Percentiles rank a stretch among this genome's conserved stretches.
Evolutionary conservation across 2,329 filamentous ascomycete genomes (phyloP).

Genomic region (Diaporthe caulivora): DNA sequence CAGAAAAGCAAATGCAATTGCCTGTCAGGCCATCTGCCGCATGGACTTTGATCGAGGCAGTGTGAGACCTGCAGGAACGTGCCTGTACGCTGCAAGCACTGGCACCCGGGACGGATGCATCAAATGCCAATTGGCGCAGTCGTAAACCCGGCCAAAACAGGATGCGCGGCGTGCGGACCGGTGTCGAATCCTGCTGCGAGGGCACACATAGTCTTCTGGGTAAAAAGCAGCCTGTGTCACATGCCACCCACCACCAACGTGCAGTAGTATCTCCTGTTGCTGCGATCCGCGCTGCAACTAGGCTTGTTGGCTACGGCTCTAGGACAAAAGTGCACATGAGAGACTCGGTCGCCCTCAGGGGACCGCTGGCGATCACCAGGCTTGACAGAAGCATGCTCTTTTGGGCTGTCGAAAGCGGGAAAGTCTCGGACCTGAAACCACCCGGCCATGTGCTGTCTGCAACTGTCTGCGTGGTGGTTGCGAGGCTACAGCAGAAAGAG

Average conservation of each 20-base stretch:
- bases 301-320: neutral
- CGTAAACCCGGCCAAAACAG: slow-evolving; percentile 18
- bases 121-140: slow-evolving; percentile 20
- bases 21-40: slow-evolving; percentile 25
- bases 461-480: slow-evolving; percentile 32
- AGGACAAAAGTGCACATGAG: neutral
- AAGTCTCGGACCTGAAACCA: slow-evolving; percentile 34
- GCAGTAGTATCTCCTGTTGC: slow-evolving; percentile 9
- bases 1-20: slow-evolving; percentile 13
- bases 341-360: neutral
- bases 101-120: neutral
- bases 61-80: slow-evolving; percentile 17
- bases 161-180: slow-evolving; percentile 28
- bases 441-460: slow-evolving; percentile 29
- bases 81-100: slow-evolving; percentile 17
- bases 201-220: neutral
- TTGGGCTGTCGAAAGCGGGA: slow-evolving; percentile 21
- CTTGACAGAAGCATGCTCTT: slow-evolving; percentile 15
- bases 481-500: slow-evolving; percentile 26
- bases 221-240: slow-evolving; percentile 18
- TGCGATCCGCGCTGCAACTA: slow-evolving; percentile 12
- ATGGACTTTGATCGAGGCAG: slow-evolving; percentile 20
- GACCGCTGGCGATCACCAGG: neutral
- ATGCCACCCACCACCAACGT: neutral
- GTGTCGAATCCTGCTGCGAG: slow-evolving; percentile 23